phyloP scores from a whole-genome alignment of 2,329 filamentous ascomycete genomes.

The Pestalotiopsis sp. region DNA sequence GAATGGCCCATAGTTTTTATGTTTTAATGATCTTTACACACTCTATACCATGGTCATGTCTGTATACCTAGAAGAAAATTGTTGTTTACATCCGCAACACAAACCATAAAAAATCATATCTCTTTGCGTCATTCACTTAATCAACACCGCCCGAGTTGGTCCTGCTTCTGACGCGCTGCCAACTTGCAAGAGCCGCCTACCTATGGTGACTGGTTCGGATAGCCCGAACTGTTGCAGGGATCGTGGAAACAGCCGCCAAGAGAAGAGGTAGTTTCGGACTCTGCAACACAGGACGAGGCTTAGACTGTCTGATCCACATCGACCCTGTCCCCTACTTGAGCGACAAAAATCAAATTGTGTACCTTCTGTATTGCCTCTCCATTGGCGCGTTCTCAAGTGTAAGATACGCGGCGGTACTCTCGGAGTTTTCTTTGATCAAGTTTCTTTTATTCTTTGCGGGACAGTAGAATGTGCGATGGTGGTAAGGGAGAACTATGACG shows the following conservation, averaged over 20 bases:
- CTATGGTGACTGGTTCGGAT: not conserved
- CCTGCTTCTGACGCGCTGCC: not conserved
- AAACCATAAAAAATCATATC: slow-evolving; percentile 19
- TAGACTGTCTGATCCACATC: slow-evolving; percentile 3
- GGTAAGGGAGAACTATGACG: too few species aligned
- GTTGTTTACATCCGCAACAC: not conserved
- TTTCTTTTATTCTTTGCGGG: too few species aligned
- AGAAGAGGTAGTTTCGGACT: slow-evolving; percentile 1
- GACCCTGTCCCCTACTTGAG: not conserved
- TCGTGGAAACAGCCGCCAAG: slow-evolving; percentile 2
- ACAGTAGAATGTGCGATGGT: too few species aligned
- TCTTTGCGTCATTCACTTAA: not conserved
- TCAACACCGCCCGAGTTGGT: not conserved
- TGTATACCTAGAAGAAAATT: slow-evolving; percentile 18
- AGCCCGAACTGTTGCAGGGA: not conserved
- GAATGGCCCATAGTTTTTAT: not conserved
- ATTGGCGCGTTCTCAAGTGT: not conserved
- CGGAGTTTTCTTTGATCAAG: not conserved
- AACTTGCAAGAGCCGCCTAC: not conserved
- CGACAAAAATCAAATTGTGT: not conserved
- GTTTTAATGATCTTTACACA: not conserved
- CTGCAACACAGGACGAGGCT: slow-evolving; percentile 8
- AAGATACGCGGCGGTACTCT: not conserved
- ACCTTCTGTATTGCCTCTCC: not conserved
- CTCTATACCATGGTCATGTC: slow-evolving; percentile 14